Conservation (phyloP, 148 eudicot species). For the Fallopia convolvulus region DNA sequence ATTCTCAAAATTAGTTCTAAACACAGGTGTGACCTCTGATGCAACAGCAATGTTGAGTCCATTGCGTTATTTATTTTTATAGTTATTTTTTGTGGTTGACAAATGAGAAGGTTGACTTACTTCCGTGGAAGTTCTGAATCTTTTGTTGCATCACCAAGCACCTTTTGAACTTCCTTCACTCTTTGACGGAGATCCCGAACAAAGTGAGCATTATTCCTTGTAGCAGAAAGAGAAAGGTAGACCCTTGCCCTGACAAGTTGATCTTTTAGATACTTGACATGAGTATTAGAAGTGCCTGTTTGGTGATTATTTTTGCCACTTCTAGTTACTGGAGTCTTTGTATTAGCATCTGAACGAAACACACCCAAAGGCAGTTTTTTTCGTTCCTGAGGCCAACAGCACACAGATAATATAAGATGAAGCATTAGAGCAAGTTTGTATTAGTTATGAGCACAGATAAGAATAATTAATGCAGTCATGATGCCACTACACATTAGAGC, state of each 20-base stretch:
- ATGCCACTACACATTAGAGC: neutral
- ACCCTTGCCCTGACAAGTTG: slow-evolving; percentile 75
- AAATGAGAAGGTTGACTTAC: slow-evolving; percentile 29
- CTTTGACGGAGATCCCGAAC: slow-evolving; percentile 76
- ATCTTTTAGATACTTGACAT: slow-evolving; percentile 70
- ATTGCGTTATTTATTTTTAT: neutral
- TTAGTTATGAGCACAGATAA: neutral
- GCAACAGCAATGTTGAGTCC: neutral
- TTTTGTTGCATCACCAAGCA: slow-evolving; percentile 70
- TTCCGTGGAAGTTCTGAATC: slow-evolving; percentile 74
- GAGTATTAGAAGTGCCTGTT: slow-evolving; percentile 35
- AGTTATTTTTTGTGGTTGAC: neutral
- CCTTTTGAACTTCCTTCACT: slow-evolving; percentile 73
- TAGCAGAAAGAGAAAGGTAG: slow-evolving; percentile 70
- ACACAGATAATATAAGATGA: neutral
- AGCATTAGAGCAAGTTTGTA: neutral
- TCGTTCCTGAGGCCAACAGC: slow-evolving; percentile 24
- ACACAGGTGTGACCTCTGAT: neutral
- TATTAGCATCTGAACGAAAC: slow-evolving; percentile 18
- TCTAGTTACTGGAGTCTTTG: slow-evolving; percentile 17
- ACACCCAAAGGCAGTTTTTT: slow-evolving; percentile 20
- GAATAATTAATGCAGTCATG: neutral
- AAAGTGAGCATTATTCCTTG: slow-evolving; percentile 77
- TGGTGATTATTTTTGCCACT: slow-evolving; percentile 35
- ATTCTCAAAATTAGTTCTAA: neutral